Percentiles rank a stretch among this genome's conserved stretches.
These are phyloP conservation scores for Boletus tomentosulus DNA, from an alignment of 768 basidiomycete genomes.

Conservation along the genomic window DNA sequence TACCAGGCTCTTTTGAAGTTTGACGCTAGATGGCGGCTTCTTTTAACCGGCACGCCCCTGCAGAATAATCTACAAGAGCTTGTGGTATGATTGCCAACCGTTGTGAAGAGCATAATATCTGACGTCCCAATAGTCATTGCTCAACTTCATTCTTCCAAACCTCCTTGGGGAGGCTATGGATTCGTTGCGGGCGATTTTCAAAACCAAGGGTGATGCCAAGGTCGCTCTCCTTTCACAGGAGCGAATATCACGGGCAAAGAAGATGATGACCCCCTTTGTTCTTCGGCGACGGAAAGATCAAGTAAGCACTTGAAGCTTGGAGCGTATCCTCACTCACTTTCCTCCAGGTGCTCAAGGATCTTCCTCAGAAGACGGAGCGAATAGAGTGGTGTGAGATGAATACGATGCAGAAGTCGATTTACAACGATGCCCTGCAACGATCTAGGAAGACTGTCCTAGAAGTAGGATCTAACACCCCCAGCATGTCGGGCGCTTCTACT, in stretches of 20 bases:
- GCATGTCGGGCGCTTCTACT: slow-evolving; percentile 31
- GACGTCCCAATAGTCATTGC: slow-evolving; percentile 63
- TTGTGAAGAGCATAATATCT: slow-evolving; percentile 7
- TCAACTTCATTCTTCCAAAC: slow-evolving; percentile 96
- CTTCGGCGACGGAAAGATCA: slow-evolving; percentile 96
- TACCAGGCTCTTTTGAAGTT: slow-evolving; percentile 87
- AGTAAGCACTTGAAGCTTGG: slow-evolving; percentile 35
- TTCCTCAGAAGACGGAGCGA: slow-evolving; percentile 88
- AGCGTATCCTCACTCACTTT: slow-evolving; percentile 3
- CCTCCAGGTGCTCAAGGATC: slow-evolving; percentile 78
- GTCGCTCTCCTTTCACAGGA: slow-evolving; percentile 86
- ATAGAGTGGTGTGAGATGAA: slow-evolving; percentile 98
- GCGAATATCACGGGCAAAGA: slow-evolving; percentile 91
- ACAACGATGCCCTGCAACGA: slow-evolving; percentile 79
- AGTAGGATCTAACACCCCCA: slow-evolving; percentile 21
- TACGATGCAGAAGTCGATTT: slow-evolving; percentile 72
- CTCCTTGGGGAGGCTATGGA: slow-evolving; percentile 77
- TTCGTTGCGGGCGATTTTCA: slow-evolving; percentile 90
- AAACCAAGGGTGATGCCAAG: slow-evolving; percentile 90
- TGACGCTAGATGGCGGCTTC: slow-evolving; percentile 81
- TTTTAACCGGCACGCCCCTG: slow-evolving; percentile 93
- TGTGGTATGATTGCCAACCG: slow-evolving; percentile 52
- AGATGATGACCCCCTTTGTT: slow-evolving; percentile 99
- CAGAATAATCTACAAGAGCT: slow-evolving; percentile 90
- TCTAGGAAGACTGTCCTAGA: slow-evolving; percentile 79